A percentile compares a stretch with the other conserved stretches of the same genome.
phyloP scores from a whole-genome alignment of 2,329 filamentous ascomycete genomes.

The Colletotrichum horii region DNA sequence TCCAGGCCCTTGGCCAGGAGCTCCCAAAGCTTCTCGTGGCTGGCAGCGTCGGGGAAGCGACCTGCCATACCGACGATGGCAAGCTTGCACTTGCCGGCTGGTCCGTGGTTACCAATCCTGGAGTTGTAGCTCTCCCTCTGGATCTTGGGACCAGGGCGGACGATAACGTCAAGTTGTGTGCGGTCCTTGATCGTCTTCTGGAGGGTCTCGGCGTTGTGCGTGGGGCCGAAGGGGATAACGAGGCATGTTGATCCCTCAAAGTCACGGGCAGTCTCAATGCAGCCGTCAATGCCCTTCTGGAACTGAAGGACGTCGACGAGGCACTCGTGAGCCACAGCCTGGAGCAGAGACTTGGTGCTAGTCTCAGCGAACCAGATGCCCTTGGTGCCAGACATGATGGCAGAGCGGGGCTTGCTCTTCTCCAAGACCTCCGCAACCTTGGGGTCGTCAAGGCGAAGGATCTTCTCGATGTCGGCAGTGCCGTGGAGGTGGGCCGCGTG shows the following conservation, averaged over 20 bases:
- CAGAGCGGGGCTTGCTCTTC: constrained; percentile 47
- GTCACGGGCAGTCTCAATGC: constrained; percentile 44
- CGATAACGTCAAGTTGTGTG: constrained; percentile 46
- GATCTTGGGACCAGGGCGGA: constrained; percentile 41
- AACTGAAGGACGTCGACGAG: constrained; percentile 55
- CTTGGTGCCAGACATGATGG: constrained; percentile 56
- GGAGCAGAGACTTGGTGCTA: constrained; percentile 47
- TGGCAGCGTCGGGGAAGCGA: constrained; percentile 46
- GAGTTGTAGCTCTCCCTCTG: constrained; percentile 36
- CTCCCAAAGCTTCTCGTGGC: constrained; percentile 50
- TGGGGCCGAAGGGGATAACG: constrained; percentile 56
- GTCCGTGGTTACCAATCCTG: constrained; percentile 52
- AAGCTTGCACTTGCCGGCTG: constrained; percentile 66
- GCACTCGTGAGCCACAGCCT: constrained; percentile 51
- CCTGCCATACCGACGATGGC: constrained; percentile 75
- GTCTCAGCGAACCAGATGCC: constrained; percentile 46
- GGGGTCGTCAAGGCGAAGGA: constrained; percentile 49
- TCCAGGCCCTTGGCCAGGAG: constrained; percentile 69
- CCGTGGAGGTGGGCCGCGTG: constrained; percentile 61
- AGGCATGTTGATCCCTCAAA: constrained; percentile 46
- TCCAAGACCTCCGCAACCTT: constrained; percentile 42
- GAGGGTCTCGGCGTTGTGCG: constrained; percentile 52
- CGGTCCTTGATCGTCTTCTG: constrained; percentile 45
- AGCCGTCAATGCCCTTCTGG: constrained; percentile 52
- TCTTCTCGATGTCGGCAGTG: constrained; percentile 44